Percentiles rank a stretch among this genome's conserved stretches.
Evolutionary conservation across 1,284 basidiomycete genomes (phyloP).

Genomic region (Trichosporon inkin): DNA sequence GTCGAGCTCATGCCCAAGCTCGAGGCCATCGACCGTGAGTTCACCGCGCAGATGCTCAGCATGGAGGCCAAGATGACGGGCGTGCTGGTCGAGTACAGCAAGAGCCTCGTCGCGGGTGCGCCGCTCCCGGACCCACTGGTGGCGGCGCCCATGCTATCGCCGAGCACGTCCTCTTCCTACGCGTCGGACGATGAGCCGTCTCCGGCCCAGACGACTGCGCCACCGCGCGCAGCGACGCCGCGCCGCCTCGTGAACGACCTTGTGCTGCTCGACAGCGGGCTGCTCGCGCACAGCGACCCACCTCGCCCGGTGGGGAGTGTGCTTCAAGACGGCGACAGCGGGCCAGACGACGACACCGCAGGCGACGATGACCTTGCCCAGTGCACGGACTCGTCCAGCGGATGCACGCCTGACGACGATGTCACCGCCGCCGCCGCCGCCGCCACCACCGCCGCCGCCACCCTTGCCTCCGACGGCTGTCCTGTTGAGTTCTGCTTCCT

Average conservation of each 20-base stretch:
- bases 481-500: too few relatives aligned
- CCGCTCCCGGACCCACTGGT: too few relatives aligned
- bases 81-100: not conserved
- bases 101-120: not conserved
- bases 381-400: too few relatives aligned
- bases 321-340: not conserved
- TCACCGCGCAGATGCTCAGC: slow-evolving; percentile 5
- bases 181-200: too few relatives aligned
- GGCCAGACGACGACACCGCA: too few relatives aligned
- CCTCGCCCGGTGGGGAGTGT: not conserved
- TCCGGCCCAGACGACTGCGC: too few relatives aligned
- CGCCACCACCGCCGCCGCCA: too few relatives aligned
- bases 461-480: too few relatives aligned
- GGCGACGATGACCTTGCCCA: too few relatives aligned
- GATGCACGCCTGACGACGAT: too few relatives aligned
- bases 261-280: not conserved
- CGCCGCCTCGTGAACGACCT: not conserved
- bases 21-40: slow-evolving; percentile 6
- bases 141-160: not conserved
- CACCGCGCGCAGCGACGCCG: not conserved
- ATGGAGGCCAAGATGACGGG: slow-evolving; percentile 4
- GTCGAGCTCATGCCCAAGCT: not conserved
- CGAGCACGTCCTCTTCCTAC: too few relatives aligned
- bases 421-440: too few relatives aligned
- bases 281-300: not conserved